Evolutionary conservation across 1,139 yeast species (phyloP).

Genomic region (Yamadazyma pseudoaaseri): DNA sequence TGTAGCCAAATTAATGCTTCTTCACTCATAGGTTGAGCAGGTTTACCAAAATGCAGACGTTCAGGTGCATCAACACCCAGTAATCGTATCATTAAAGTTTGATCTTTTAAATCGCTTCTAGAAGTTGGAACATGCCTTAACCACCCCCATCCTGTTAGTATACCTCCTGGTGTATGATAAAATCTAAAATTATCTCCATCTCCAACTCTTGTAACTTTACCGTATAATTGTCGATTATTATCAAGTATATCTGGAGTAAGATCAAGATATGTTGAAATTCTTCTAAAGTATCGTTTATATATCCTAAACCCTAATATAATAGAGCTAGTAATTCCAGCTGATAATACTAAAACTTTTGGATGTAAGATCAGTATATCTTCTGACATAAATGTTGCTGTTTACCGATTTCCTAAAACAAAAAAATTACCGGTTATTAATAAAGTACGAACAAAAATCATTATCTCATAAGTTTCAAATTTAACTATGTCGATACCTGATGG

Average conservation of each 20-base stretch:
- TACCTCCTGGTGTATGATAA: conserved; percentile 93
- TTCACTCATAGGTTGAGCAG: conserved; percentile 84
- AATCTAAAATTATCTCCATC: conserved; percentile 96
- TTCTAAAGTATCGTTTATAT: conserved; percentile 33
- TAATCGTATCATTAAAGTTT: conserved; percentile 65
- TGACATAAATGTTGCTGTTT: conserved; percentile 5
- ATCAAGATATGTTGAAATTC: conserved; percentile 38
- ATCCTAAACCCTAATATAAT: conserved; percentile 30
- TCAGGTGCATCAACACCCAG: conserved; percentile 99
- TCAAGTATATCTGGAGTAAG: conserved; percentile 40
- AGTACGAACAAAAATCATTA: neutral
- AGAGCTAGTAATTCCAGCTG: conserved; percentile 37
- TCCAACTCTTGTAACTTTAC: conserved; percentile 88
- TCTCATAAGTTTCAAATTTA: neutral
- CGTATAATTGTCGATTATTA: conserved; percentile 47
- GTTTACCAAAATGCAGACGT: conserved; percentile 89
- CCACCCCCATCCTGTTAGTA: conserved; percentile 93
- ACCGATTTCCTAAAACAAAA: neutral
- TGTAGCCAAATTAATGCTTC: conserved; percentile 83
- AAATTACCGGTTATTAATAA: no score
- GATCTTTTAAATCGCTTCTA: conserved; percentile 50
- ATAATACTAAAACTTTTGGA: conserved; percentile 41
- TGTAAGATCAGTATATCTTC: conserved; percentile 29
- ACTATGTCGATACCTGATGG: conserved; percentile 37
- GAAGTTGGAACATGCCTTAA: conserved; percentile 49